Evolutionary conservation across 257 asterid genomes (phyloP).

Genomic region (Fraxinus quadrangulata): DNA sequence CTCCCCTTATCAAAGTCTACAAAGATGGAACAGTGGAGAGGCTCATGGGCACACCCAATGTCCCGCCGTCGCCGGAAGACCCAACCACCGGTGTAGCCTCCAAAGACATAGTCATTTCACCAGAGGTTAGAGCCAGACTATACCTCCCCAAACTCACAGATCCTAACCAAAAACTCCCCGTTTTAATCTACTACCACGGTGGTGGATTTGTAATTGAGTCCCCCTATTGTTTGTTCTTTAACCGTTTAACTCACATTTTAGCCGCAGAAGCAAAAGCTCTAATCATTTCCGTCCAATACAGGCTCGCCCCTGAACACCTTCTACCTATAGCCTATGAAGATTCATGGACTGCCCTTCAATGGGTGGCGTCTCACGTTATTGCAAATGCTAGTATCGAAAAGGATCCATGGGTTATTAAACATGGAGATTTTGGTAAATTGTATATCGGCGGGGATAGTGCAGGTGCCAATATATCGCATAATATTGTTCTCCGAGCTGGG

Average conservation of each 20-base stretch:
- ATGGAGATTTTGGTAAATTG: conserved; percentile 39
- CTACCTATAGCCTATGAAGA: conserved; percentile 50
- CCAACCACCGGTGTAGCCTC: conserved; percentile 42
- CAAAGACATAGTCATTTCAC: conserved; percentile 36
- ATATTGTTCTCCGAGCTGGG: conserved; percentile 31
- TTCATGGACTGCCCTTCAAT: conserved; percentile 40
- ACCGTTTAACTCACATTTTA: conserved; percentile 18
- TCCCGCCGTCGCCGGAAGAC: conserved; percentile 37
- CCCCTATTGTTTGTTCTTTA: conserved; percentile 25
- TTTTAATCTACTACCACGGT: conserved; percentile 41
- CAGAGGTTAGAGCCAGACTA: conserved; percentile 34
- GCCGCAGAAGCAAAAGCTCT: conserved; percentile 27
- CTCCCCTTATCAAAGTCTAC: conserved; percentile 33
- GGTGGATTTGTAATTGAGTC: conserved; percentile 42
- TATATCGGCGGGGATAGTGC: conserved; percentile 44
- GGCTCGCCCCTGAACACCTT: conserved; percentile 56
- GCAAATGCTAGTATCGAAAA: neutral
- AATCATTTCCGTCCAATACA: conserved; percentile 36
- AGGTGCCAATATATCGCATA: conserved; percentile 35
- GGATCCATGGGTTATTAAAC: conserved; percentile 36
- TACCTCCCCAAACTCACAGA: conserved; percentile 35
- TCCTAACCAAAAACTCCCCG: conserved; percentile 31
- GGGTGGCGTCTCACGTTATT: conserved; percentile 33
- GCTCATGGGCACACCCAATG: neutral
- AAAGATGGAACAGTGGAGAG: conserved; percentile 33